phyloP scores from a whole-genome alignment of 23 red algal species.

The Chondrus crispus region DNA sequence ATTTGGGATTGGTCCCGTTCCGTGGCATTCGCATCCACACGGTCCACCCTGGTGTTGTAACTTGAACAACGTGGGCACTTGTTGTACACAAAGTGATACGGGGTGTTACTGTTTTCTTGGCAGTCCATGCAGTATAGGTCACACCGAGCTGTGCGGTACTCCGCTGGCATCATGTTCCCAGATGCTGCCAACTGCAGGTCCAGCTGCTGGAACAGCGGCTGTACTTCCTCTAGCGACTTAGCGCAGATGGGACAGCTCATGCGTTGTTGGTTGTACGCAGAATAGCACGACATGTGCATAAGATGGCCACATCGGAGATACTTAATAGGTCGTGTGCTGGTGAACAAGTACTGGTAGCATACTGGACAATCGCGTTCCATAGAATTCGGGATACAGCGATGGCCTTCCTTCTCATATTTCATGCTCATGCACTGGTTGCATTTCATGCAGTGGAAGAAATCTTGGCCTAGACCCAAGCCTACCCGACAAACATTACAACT shows the following conservation, averaged over 20 bases:
- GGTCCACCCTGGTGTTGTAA: constrained; percentile 91
- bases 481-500: constrained; percentile 98
- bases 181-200: constrained; percentile 46
- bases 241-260: constrained; percentile 85
- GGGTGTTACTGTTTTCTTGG: constrained; percentile 10
- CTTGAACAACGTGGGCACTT: constrained; percentile 73
- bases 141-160: constrained; percentile 61
- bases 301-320: constrained; percentile 96
- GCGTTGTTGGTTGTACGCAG: constrained; percentile 32
- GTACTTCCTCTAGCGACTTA: constrained; percentile 85
- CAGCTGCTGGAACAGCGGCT: constrained; percentile 48
- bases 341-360: constrained; percentile 89
- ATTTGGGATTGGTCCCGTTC: too few species aligned
- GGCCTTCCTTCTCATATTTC: constrained; percentile 60
- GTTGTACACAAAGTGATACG: constrained; percentile 92
- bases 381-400: constrained; percentile 80
- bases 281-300: constrained; percentile 88
- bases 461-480: constrained; percentile 91
- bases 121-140: constrained; percentile 91
- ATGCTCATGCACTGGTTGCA: constrained; percentile 94
- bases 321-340: constrained; percentile 84
- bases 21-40: constrained; percentile 51
- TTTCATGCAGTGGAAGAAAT: constrained; percentile 99
- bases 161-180: constrained; percentile 45
- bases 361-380: constrained; percentile 98